Evolutionary conservation across 2,329 filamentous ascomycete genomes (phyloP).

Genomic region (Fusarium tricinctum): DNA sequence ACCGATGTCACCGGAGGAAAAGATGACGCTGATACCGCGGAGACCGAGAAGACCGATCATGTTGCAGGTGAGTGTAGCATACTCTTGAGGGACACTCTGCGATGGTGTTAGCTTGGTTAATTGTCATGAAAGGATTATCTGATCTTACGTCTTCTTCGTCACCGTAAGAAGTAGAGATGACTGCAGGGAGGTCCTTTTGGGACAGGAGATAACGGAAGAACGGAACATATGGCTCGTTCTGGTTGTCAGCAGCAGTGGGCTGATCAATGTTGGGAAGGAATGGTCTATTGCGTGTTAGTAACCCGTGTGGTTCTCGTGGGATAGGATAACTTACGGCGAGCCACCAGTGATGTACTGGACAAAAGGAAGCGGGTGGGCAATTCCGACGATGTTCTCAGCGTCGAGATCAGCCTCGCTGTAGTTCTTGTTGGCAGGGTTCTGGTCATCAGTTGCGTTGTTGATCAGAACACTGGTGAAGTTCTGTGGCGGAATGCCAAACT

Average conservation of each 20-base stretch:
- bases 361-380: conserved; percentile 36
- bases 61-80: conserved; percentile 30
- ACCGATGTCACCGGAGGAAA: conserved; percentile 53
- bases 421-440: conserved; percentile 13
- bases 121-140: rapidly evolving
- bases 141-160: conserved; percentile 28
- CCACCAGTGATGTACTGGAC: conserved; percentile 38
- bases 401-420: conserved; percentile 29
- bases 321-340: conserved; percentile 11
- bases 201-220: conserved; percentile 27
- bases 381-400: conserved; percentile 36
- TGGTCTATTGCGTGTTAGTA: conserved; percentile 12
- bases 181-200: conserved; percentile 18
- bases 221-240: conserved; percentile 30
- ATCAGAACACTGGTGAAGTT: conserved; percentile 32
- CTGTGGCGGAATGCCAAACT: conserved; percentile 28
- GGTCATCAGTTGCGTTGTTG: conserved; percentile 31
- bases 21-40: conserved; percentile 55
- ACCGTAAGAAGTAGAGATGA: conserved; percentile 28
- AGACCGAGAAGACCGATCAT: conserved; percentile 29
- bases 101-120: neutral
- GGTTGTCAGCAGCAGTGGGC: conserved; percentile 26
- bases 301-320: too few species aligned
- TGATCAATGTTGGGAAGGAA: conserved; percentile 34
- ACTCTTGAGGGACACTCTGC: conserved; percentile 28